Evolutionary conservation across 805 yeast genomes (phyloP), one percentile per base, ranked within the genome.

Genomic region (Pichia insulana): DNA sequence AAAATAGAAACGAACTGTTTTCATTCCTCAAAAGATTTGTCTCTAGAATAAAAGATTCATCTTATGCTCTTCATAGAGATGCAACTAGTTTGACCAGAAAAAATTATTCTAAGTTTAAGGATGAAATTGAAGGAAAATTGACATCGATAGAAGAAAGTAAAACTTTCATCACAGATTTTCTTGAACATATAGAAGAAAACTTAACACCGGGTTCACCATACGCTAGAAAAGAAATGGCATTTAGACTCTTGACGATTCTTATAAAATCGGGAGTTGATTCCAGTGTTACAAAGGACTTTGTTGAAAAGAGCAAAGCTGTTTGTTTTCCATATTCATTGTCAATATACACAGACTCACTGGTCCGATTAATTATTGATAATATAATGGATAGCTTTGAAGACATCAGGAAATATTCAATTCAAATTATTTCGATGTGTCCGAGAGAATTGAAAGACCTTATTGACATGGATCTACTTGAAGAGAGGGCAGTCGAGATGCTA

Each of bases 361-460:
- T 73, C 1, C 62, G 79, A 39, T 53, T 76, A 8, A 61, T 88
- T 40, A 57, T 82, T 16, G 83, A 81, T 49, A 76, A 76, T 42
- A 64, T 84, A 7, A 64, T 78, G 26, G 81, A 82, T 56, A 80
- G 82, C 47, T 88, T 78, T 59, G 87, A 83, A 43, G 96, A 88
- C 55, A 71, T 89, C 16, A 70, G 97, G 45, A 66, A 68, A 4
- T 43, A 55, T 9, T 65, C 86, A 1, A 69, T 71, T 1, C 47
- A 56, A 2, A 41, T 80, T 1, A 54, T 87, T 17, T 57, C 65
- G 8, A 65, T 45, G 65, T 67, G 73, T 3, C 74, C 79, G 0
- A 41, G 56, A 1, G 51, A 63, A 1, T 48, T 67, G 8, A 55
- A 57, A 7, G 22, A 34, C 8, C 20, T 40, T 13, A 39, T 54